phyloP scores from a whole-genome alignment of 2,329 filamentous ascomycete genomes.

The Xylariales sp. region DNA sequence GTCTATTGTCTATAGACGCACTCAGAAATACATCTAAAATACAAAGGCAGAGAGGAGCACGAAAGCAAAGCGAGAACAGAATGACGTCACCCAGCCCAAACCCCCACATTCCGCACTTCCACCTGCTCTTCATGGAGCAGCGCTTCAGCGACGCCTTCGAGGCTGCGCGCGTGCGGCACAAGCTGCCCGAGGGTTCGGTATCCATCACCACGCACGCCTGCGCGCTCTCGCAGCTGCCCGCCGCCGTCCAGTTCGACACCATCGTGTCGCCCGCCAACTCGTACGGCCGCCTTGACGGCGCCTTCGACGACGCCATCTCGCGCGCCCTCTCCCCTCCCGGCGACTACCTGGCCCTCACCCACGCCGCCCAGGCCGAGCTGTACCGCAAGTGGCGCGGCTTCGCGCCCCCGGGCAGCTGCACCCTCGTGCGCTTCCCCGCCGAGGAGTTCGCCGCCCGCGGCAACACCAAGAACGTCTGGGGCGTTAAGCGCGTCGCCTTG shows the following conservation, averaged over 20 bases:
- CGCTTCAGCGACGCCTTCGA: constrained; percentile 2
- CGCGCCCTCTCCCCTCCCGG: constrained; percentile 37
- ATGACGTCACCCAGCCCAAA: not conserved
- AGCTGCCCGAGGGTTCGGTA: constrained; percentile 1
- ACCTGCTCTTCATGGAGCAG: constrained; percentile 3
- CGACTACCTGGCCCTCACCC: constrained; percentile 43
- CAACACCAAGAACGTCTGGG: constrained; percentile 22
- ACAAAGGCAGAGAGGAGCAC: no score
- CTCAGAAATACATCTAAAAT: no score
- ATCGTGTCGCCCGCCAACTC: constrained; percentile 52
- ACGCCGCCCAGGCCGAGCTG: constrained; percentile 35
- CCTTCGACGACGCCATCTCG: constrained; percentile 51
- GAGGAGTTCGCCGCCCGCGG: constrained; percentile 23
- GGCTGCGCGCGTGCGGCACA: constrained; percentile 1
- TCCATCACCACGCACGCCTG: constrained; percentile 31
- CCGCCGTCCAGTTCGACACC: constrained; percentile 35
- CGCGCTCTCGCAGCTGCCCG: constrained; percentile 31
- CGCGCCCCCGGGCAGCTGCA: constrained; percentile 45
- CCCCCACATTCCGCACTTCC: constrained; percentile 1
- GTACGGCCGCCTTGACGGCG: constrained; percentile 49
- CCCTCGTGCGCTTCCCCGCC: constrained; percentile 37
- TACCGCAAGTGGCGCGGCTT: constrained; percentile 45
- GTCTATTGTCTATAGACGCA: no score
- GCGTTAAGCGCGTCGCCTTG: constrained; percentile 38
- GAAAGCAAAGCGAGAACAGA: no score